Percentiles rank a stretch among this genome's conserved stretches.
Evolutionary conservation across 2,329 filamentous ascomycete species (phyloP).

Genomic region (Madurella fahalii): DNA sequence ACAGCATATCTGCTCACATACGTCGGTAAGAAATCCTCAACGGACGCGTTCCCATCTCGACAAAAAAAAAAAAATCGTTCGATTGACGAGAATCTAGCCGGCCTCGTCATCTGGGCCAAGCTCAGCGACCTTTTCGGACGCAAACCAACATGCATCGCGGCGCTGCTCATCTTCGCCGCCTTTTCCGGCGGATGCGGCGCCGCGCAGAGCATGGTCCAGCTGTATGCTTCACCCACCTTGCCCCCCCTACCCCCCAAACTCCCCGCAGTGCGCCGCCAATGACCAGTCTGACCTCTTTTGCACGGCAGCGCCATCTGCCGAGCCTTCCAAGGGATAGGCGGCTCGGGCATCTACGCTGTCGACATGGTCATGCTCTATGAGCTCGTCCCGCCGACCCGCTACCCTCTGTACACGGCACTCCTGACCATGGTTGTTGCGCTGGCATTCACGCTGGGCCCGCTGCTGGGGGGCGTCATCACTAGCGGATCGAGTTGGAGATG

Average conservation of each 20-base stretch:
- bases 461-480: conserved; percentile 42
- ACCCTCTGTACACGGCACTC: conserved; percentile 32
- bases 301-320: conserved; percentile 25
- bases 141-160: conserved; percentile 35
- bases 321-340: conserved; percentile 43
- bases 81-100: not conserved
- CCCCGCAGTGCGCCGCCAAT: too few species aligned
- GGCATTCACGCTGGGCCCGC: conserved; percentile 38
- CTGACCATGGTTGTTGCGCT: conserved; percentile 39
- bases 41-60: too few species aligned
- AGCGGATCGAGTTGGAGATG: conserved; percentile 41
- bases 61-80: too few species aligned
- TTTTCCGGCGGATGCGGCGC: conserved; percentile 39
- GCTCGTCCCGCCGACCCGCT: conserved; percentile 34
- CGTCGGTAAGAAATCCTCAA: conserved; percentile 40
- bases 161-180: conserved; percentile 33
- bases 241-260: too few species aligned
- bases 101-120: conserved; percentile 39
- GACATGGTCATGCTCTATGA: conserved; percentile 34
- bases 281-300: too few species aligned
- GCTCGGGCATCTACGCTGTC: conserved; percentile 44
- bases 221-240: conserved; percentile 23
- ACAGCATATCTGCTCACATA: conserved; percentile 47
- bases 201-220: conserved; percentile 30
- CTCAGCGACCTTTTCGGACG: conserved; percentile 43